phyloP scores from a whole-genome alignment of 2,329 filamentous ascomycete species.

The Boeremia exigua region DNA sequence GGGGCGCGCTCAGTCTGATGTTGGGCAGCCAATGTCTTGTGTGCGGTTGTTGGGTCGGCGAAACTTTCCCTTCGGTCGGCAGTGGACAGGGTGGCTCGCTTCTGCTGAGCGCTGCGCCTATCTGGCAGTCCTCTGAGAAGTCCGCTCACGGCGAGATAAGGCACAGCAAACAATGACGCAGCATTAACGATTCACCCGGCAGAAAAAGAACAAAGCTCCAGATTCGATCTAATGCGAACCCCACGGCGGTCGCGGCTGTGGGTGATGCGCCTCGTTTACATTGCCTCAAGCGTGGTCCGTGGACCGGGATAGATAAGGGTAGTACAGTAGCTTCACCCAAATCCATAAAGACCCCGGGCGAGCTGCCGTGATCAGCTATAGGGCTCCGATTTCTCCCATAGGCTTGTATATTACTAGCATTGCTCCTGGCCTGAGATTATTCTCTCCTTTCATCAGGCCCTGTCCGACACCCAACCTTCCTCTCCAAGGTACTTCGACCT shows the following conservation, averaged over 20 bases:
- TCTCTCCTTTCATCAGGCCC: slow-evolving; percentile 18
- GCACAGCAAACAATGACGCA: slow-evolving; percentile 37
- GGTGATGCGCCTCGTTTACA: slow-evolving; percentile 44
- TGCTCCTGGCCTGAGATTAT: slow-evolving; percentile 26
- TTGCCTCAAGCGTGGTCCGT: slow-evolving; percentile 42
- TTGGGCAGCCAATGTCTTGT: slow-evolving; percentile 11
- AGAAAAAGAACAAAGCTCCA: slow-evolving; percentile 43
- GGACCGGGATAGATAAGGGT: slow-evolving; percentile 48
- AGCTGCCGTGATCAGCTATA: slow-evolving; percentile 38
- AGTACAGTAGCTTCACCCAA: slow-evolving; percentile 38
- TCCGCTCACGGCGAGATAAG: slow-evolving; percentile 36
- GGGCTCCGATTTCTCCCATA: slow-evolving; percentile 41
- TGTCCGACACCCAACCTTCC: slow-evolving; percentile 19
- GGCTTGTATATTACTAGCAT: slow-evolving; percentile 39
- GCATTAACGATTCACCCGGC: slow-evolving; percentile 27
- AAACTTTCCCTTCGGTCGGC: slow-evolving; percentile 12
- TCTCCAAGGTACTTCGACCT: slow-evolving; percentile 13
- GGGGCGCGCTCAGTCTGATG: slow-evolving; percentile 10
- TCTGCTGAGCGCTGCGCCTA: slow-evolving; percentile 17
- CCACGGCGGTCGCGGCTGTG: slow-evolving; percentile 45
- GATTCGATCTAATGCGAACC: slow-evolving; percentile 42
- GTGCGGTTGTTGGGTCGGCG: slow-evolving; percentile 17
- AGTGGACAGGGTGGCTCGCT: slow-evolving; percentile 21
- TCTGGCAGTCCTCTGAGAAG: slow-evolving; percentile 14
- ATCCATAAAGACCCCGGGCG: slow-evolving; percentile 42